Evolutionary conservation across 225 moss, liverwort and hornwort genomes (phyloP).

Genomic region (Bryoerythrophyllum caledonicum): DNA sequence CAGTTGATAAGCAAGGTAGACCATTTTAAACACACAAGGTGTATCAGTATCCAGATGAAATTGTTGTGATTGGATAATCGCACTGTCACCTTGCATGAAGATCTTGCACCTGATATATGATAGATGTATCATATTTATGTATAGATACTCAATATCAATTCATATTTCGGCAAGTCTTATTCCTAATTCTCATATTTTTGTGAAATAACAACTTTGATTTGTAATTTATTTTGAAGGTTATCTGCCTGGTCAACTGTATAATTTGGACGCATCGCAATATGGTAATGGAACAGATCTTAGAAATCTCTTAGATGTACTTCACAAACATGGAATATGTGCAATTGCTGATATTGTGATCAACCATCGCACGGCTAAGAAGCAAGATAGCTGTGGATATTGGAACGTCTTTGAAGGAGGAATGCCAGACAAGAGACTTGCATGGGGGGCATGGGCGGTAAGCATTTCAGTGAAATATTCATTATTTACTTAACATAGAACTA

Average conservation of each 20-base stretch:
- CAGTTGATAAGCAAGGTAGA: constrained; percentile 80
- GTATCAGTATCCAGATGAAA: background rate
- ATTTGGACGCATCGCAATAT: constrained; percentile 69
- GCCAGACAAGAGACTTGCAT: constrained; percentile 68
- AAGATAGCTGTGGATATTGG: constrained; percentile 73
- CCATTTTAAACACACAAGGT: background rate
- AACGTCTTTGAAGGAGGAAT: constrained; percentile 83
- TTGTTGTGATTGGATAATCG: background rate
- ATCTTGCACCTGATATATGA: no score
- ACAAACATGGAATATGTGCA: constrained; percentile 52
- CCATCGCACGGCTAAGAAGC: constrained; percentile 69
- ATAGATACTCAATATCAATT: no score
- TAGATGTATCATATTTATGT: no score
- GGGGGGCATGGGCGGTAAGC: constrained; percentile 82
- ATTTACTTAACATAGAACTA: background rate
- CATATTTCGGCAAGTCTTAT: background rate
- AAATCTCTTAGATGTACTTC: constrained; percentile 63
- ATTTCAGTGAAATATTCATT: background rate
- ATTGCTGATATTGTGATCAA: constrained; percentile 84
- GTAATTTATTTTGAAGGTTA: constrained; percentile 55
- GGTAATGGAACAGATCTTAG: constrained; percentile 62
- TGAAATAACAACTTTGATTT: no score
- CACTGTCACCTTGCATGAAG: no score
- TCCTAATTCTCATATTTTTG: no score
- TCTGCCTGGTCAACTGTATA: constrained; percentile 75